Percentiles rank a stretch among this genome's conserved stretches.
Conservation (phyloP, 2,329 filamentous ascomycete genomes). For the Fusarium concolor region DNA sequence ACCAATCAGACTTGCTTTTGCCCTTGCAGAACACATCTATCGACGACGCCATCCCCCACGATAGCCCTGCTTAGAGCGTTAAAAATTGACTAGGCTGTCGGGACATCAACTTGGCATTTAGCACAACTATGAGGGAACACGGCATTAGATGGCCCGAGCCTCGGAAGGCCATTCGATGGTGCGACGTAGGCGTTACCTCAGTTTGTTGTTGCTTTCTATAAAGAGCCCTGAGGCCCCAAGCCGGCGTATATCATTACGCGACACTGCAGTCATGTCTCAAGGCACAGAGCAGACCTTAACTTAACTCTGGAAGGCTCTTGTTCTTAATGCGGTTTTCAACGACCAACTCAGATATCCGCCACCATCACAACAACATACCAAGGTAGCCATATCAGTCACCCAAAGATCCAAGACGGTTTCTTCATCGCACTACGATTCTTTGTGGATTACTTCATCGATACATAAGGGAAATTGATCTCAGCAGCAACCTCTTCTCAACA, state of each 20-base stretch:
- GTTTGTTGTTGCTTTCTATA: constrained; percentile 7
- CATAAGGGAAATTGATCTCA: constrained; percentile 39
- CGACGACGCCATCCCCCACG: constrained; percentile 30
- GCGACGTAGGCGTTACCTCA: constrained; percentile 23
- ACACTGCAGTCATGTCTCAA: not conserved
- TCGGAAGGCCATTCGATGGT: constrained; percentile 15
- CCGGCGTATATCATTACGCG: not conserved
- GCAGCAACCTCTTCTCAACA: constrained; percentile 10
- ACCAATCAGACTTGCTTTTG: constrained; percentile 33
- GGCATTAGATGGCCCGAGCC: constrained; percentile 19
- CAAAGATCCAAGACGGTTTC: not conserved
- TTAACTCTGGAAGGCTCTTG: not conserved
- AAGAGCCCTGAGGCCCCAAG: constrained; percentile 7
- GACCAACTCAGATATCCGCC: not conserved
- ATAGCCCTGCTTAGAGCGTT: constrained; percentile 26
- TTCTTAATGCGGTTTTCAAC: constrained; percentile 36
- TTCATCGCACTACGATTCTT: constrained; percentile 24
- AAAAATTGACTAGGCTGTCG: constrained; percentile 2
- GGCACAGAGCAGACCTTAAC: not conserved
- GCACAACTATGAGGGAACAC: constrained; percentile 1
- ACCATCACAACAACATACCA: not conserved
- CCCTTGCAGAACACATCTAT: constrained; percentile 15
- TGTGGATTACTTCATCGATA: constrained; percentile 38
- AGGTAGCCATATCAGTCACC: not conserved
- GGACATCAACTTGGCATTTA: constrained; percentile 22